Base-by-base conservation (phyloP, 495 filamentous ascomycete species). In the Antarctomyces pellizariae region DNA sequence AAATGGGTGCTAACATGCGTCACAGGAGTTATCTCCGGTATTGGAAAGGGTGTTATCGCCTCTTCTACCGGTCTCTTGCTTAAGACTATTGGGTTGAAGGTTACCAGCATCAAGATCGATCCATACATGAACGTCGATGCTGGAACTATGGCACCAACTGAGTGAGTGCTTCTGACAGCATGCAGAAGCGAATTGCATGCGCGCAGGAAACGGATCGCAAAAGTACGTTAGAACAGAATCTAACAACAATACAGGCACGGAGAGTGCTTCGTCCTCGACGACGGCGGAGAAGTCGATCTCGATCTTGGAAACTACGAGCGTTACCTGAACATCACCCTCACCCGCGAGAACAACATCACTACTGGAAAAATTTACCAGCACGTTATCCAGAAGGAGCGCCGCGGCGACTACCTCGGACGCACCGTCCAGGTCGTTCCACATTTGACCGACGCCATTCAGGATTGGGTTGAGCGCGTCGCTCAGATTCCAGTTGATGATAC, bases 251-350 rank as follows among this genome's bases (percentile, higher is more conserved):
- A 24, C 31, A 71, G 67, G 34, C 73, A 75, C 41, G 74, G 74
- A 18, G 74, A 80, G 43, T 64, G 68, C 28, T 82, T 70, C 35
- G 73, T 79, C 13, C 57, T 70, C 19, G 58, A 71, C 43, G 75
- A 80, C 39, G 72, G 74, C 25, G 75, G 71, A 29, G 79, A 90
- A 51, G 65, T 69, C 26, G 86, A 97, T 49, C 63, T 97, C 7
- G 86, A 97, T 47, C 63, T 97, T 11, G 86, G 86, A 22, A 93
- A 95, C 54, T 97, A 97, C 48, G 84, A 95, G 50, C 60, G 80
- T 12, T 78, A 76, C 38, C 61, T 77, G 24, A 60, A 67, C 34
- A 43, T 35, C 25, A 72, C 69, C 6, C 60, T 90, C 14, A 71
- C 60, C 4, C 53, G 66, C 11, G 76, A 86, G 31, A 75, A 78